A percentile compares a stretch with the other conserved stretches of the same genome.
Conservation (phyloP, 495 filamentous ascomycete genomes). For the Aspergillus cristatus region DNA sequence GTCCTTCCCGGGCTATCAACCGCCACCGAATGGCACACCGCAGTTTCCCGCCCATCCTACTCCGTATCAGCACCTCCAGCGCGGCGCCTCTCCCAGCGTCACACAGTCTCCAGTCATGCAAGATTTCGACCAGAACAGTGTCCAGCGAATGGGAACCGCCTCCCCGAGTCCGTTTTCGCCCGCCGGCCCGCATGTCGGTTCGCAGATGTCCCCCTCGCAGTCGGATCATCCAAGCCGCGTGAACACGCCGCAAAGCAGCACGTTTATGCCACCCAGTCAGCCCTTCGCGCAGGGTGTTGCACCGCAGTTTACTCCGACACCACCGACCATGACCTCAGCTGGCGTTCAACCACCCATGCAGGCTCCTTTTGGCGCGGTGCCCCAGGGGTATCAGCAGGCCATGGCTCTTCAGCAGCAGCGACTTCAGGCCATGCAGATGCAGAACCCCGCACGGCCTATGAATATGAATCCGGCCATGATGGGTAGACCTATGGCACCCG, state of each 20-base stretch:
- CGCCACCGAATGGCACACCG: conserved; percentile 45
- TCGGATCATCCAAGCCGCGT: conserved; percentile 66
- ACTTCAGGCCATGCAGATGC: conserved; percentile 48
- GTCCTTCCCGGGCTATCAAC: conserved; percentile 53
- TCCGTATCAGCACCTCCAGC: conserved; percentile 75
- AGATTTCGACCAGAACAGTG: conserved; percentile 53
- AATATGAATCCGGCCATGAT: conserved; percentile 44
- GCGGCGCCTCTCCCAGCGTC: conserved; percentile 68
- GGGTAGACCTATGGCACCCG: conserved; percentile 27
- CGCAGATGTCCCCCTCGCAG: conserved; percentile 69
- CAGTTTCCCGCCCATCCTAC: conserved; percentile 47
- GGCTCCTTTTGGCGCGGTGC: conserved; percentile 34
- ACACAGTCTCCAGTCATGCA: conserved; percentile 89
- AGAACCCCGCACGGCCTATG: conserved; percentile 56
- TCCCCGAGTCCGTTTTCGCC: conserved; percentile 90
- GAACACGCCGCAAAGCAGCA: conserved; percentile 63
- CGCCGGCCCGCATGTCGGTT: conserved; percentile 60
- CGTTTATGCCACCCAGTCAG: conserved; percentile 48
- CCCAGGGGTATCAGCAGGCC: conserved; percentile 42
- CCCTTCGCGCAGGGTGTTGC: conserved; percentile 50
- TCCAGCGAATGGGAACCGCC: conserved; percentile 77
- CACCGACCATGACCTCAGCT: conserved; percentile 26
- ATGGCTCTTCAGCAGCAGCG: conserved; percentile 41
- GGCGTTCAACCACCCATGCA: conserved; percentile 29
- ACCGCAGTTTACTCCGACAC: conserved; percentile 42